Evolutionary conservation across 2,329 filamentous ascomycete genomes (phyloP), one percentile per base, ranked within the genome.

Genomic region (Pseudogymnoascus sp.): DNA sequence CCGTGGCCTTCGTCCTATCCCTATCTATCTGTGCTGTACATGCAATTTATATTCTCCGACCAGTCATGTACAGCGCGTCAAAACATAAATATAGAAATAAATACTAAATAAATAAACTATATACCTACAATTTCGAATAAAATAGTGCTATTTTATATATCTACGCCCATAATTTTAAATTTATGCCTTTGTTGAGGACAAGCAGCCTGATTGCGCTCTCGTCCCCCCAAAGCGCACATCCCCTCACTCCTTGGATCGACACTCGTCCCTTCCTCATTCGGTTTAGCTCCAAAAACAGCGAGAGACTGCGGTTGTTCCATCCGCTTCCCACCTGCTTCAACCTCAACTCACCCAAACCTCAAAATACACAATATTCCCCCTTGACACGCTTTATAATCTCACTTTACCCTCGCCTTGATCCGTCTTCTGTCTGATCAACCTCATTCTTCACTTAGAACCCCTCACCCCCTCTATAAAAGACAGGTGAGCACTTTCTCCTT

Each of bases 401-500:
- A 62, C 36, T 46, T 31, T 40, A 56, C 60, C 18, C 12, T 31
- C 25, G 25, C 10, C 28, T 56, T 56, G 46, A 56, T 56, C 46
- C 46, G 46, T 56, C 46, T 56, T 56, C 46, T 56, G 46, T 56
- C 46, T 56, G 46, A 56, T 56, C 46, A 56, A 10, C n/a, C 10
- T 12, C 16, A 56, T 56, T 12, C 25, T 56, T 56, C 46, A 64
- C 59, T 59, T 23, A 44, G 53, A 60, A 28, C 31, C 61, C 59
- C 64, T 40, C 53, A 25, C 28, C 25, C 56, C 50, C 64, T 62
- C 38, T 53, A 64, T 42, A 66, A 65, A 61, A 63, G 23, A 62
- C 64, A 65, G 70, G 71, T 72, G 63, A 72, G 71, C 62, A 42
- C 59, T 50, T 59, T 62, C 62, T 59, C 65, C 68, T 66, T 64